Conservation (phyloP, 371 early-diverging fungal genomes). For the Astathelohania contejeani region DNA sequence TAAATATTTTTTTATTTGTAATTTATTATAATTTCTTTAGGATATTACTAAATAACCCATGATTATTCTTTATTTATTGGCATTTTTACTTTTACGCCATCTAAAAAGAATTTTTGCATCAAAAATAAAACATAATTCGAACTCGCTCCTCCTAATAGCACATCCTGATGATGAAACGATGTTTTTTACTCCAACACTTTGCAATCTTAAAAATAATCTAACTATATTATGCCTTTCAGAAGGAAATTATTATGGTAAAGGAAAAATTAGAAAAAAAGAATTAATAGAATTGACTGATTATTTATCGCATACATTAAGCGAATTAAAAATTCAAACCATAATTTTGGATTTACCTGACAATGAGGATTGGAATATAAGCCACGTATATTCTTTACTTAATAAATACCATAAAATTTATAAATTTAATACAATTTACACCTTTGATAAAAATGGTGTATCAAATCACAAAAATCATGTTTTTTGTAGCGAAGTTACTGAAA, state of each 20-base stretch:
- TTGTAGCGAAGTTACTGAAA: conserved; percentile 60
- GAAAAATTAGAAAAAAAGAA: conserved; percentile 24
- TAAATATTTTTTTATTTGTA: too few species aligned
- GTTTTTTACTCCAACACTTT: conserved; percentile 82
- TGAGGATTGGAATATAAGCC: conserved; percentile 18
- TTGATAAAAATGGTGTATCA: conserved; percentile 74
- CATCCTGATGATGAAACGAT: conserved; percentile 99
- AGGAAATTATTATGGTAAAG: conserved; percentile 56
- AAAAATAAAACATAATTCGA: too few species aligned
- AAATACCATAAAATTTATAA: conserved; percentile 9
- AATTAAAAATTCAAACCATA: conserved; percentile 4
- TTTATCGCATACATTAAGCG: conserved; percentile 42
- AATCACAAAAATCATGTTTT: conserved; percentile 79
- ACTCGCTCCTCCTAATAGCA: conserved; percentile 62
- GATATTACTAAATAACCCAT: too few species aligned
- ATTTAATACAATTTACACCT: conserved; percentile 60
- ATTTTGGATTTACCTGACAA: conserved; percentile 35
- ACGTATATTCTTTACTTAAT: conserved; percentile 18
- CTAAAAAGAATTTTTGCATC: too few species aligned
- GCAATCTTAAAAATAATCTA: conserved; percentile 51
- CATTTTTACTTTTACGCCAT: too few species aligned
- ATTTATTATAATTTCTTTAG: too few species aligned
- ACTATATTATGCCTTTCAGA: conserved; percentile 63
- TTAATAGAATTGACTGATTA: too few species aligned
- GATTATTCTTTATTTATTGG: too few species aligned